Evolutionary conservation across 495 filamentous ascomycete species (phyloP), one percentile per base, ranked within the genome.

Genomic region (Bacidia rubella): DNA sequence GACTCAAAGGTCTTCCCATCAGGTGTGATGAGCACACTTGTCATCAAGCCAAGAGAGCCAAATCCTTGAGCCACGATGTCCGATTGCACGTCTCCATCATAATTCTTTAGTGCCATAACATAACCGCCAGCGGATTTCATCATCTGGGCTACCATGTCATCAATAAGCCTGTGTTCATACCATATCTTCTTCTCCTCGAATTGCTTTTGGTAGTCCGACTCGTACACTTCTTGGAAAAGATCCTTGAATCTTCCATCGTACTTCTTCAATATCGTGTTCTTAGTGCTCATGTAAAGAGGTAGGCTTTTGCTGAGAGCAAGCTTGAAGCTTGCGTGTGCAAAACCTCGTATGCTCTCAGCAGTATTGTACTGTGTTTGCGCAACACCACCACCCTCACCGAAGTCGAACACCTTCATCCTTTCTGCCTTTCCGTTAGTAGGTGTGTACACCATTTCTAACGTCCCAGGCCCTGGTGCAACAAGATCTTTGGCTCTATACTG

Each of bases 141-240:
- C 92, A 98, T 98, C 78, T 98, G 90, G 46, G 92, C 92, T 52
- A 98, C 92, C 92, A 98, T 98, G 72, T 98, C 92, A 71, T 98
- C 92, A 63, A 98, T 97, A 54, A 98, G 74, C 59, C 92, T 83
- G 72, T 98, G 92, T 82, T 98, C 92, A 66, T 98, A 98, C 92
- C 92, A 97, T 71, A 95, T 95, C 44, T 75, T 74, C 74, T 87
- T 85, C 60, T 83, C 83, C 63, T 95, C 87, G 65, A 97, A 97
- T 46, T 84, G 78, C 64, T 78, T 77, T 74, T 83, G 80, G 75
- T 97, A 98, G 62, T 82, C 73, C 32, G 74, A 77, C 59, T 97
- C 86, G 70, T 87, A 98, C 57, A 97, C 79, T 63, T 93, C 85
- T 78, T 98, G 85, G 81, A 98, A 98, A 72, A 98, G 92, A 59